Evolutionary conservation across 2,329 filamentous ascomycete species (phyloP).

Genomic region (Aureobasidium leucospermi): DNA sequence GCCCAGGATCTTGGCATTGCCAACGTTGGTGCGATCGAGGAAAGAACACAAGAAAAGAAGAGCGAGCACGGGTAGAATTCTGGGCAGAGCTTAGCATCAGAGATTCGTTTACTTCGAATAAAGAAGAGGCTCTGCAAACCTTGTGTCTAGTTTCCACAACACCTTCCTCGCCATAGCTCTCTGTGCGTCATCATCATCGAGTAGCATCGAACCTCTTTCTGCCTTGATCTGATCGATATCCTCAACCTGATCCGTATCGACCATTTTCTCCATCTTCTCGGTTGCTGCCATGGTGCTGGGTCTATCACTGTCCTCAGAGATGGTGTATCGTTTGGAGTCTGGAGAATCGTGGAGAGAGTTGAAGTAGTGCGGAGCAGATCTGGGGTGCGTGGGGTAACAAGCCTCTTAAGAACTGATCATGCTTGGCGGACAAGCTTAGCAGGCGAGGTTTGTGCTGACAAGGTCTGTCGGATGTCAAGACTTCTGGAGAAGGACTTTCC

Average conservation of each 20-base stretch:
- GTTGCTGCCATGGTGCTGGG: background rate
- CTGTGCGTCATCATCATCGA: background rate
- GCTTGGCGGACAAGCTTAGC: too few species aligned
- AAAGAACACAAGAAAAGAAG: slow-evolving; percentile 12
- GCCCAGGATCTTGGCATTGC: slow-evolving; percentile 37
- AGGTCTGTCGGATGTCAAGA: too few species aligned
- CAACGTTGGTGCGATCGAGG: slow-evolving; percentile 25
- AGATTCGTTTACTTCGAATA: slow-evolving; percentile 29
- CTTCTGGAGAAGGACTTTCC: too few species aligned
- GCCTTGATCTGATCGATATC: background rate
- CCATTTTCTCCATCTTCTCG: background rate
- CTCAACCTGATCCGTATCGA: background rate
- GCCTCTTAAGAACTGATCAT: too few species aligned
- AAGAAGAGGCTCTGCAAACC: slow-evolving; percentile 36
- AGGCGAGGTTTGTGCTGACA: too few species aligned
- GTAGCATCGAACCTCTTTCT: background rate
- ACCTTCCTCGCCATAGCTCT: slow-evolving; percentile 37
- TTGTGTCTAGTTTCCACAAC: slow-evolving; percentile 44
- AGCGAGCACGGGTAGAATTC: slow-evolving; percentile 47
- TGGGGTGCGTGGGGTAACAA: too few species aligned
- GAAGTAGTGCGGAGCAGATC: too few species aligned
- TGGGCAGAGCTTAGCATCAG: slow-evolving; percentile 19
- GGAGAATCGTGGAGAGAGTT: too few species aligned
- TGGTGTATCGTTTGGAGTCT: too few species aligned
- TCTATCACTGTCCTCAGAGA: too few species aligned